These are phyloP conservation scores for Paramecium sonneborni DNA, from an alignment of 73 alveolate species.

Conservation along the genomic window DNA sequence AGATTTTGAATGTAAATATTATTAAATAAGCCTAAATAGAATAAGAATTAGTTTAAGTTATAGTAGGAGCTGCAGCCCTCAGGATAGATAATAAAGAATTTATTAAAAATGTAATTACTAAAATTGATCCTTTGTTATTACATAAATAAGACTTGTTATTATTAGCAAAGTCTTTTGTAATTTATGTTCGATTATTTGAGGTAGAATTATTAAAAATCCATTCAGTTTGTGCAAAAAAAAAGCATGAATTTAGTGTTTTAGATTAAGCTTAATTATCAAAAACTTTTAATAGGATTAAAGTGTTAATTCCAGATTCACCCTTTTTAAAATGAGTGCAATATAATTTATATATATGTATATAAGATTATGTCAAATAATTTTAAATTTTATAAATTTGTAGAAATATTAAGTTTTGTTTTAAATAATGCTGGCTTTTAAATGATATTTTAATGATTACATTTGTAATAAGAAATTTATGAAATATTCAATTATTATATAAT, in stretches of 20 bases:
- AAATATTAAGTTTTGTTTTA: too few species aligned
- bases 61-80: slow-evolving; percentile 12
- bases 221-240: background rate
- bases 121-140: background rate
- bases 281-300: slow-evolving; percentile 11
- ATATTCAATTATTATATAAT: too few species aligned
- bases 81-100: slow-evolving; percentile 19
- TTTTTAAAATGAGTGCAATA: slow-evolving; percentile 10
- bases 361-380: too few species aligned
- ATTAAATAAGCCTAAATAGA: background rate
- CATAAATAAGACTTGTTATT: background rate
- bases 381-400: too few species aligned
- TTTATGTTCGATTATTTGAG: slow-evolving; percentile 37
- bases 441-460: too few species aligned
- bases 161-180: slow-evolving; percentile 30
- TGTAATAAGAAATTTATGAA: too few species aligned
- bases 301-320: slow-evolving; percentile 52
- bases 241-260: background rate
- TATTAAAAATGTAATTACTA: background rate
- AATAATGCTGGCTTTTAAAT: too few species aligned
- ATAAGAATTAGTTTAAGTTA: background rate
- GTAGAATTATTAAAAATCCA: background rate
- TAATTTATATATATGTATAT: background rate
- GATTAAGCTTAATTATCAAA: slow-evolving; percentile 29
- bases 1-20: slow-evolving; percentile 46